Evolutionary conservation across 108 stramenopile species (phyloP).

Genomic region (Skeletonema tropicum): DNA sequence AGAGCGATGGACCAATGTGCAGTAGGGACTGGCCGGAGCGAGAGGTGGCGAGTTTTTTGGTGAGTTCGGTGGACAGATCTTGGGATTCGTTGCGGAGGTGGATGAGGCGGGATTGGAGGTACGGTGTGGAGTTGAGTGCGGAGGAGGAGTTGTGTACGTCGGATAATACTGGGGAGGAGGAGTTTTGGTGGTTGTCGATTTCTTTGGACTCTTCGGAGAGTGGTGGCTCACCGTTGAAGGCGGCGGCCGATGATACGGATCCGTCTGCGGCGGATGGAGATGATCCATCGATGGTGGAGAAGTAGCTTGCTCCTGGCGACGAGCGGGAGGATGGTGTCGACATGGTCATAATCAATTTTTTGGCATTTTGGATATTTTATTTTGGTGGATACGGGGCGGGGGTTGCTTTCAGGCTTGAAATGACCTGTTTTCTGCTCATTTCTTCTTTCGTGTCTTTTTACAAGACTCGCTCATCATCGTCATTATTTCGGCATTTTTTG

Average conservation of each 20-base stretch:
- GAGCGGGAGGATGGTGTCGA: neutral
- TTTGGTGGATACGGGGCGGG: no score
- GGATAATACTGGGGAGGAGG: neutral
- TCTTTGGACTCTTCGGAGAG: neutral
- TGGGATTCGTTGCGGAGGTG: slow-evolving; percentile 60
- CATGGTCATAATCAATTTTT: neutral
- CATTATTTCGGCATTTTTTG: no score
- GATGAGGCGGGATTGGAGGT: slow-evolving; percentile 33
- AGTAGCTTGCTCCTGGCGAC: slow-evolving; percentile 2
- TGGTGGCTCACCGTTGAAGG: neutral
- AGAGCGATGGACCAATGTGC: slow-evolving; percentile 80
- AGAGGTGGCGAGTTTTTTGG: slow-evolving; percentile 80
- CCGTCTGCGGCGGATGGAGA: neutral
- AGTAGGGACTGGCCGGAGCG: slow-evolving; percentile 85
- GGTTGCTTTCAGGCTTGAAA: no score
- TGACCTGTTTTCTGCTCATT: no score
- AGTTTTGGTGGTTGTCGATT: no score
- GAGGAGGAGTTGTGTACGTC: neutral
- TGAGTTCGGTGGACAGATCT: slow-evolving; percentile 71
- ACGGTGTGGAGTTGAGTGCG: slow-evolving; percentile 22
- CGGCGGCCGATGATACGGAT: neutral
- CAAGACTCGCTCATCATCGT: no score
- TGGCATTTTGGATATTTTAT: neutral
- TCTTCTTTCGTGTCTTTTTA: no score
- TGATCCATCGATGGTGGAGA: neutral